phyloP scores from a whole-genome alignment of 208 protist genomes.

The Leptomonas seymouri region DNA sequence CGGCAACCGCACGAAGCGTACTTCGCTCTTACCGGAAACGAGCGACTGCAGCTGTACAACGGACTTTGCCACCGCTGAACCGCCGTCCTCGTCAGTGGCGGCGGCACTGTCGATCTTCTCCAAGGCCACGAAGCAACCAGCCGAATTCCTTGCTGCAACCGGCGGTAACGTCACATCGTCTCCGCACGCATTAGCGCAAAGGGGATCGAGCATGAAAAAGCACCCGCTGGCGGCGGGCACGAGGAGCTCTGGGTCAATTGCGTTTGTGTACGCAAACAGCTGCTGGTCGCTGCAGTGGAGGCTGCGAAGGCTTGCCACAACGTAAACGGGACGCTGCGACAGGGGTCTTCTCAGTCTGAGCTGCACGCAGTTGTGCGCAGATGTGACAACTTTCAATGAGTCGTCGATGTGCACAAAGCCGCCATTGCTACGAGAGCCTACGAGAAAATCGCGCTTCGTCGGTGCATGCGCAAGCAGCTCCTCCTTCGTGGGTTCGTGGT shows the following conservation, averaged over 20 bases:
- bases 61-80: not conserved
- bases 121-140: slow-evolving; percentile 26
- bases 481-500: slow-evolving; percentile 25
- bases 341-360: slow-evolving; percentile 10
- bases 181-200: not conserved
- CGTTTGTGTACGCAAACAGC: slow-evolving; percentile 34
- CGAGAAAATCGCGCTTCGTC: slow-evolving; percentile 9
- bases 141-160: not conserved
- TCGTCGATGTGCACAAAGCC: slow-evolving; percentile 35
- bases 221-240: slow-evolving; percentile 13
- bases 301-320: slow-evolving; percentile 24
- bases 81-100: not conserved
- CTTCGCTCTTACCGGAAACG: slow-evolving; percentile 20
- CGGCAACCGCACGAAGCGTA: slow-evolving; percentile 31
- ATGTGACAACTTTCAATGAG: slow-evolving; percentile 15
- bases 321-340: slow-evolving; percentile 12
- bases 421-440: slow-evolving; percentile 18
- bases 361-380: slow-evolving; percentile 17
- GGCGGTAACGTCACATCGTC: not conserved
- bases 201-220: slow-evolving; percentile 14
- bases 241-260: slow-evolving; percentile 7
- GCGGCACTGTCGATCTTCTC: slow-evolving; percentile 1
- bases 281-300: slow-evolving; percentile 9
- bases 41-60: slow-evolving; percentile 21
- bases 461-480: slow-evolving; percentile 12